Conservation (phyloP, 805 yeast species). For the Ogataea parapolymorpha region DNA sequence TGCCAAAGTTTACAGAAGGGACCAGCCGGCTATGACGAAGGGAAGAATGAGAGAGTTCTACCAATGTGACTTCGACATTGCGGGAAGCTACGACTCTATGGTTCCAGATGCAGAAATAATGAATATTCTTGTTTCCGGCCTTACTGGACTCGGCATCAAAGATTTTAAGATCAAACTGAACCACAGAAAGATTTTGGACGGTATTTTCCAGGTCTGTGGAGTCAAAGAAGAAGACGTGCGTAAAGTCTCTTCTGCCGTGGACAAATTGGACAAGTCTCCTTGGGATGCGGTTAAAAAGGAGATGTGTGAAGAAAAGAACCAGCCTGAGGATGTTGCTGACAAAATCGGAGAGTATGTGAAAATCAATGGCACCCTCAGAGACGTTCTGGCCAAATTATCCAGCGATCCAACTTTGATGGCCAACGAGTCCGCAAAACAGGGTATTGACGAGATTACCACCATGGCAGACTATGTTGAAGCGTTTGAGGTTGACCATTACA, state of each 20-base stretch:
- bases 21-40: slow-evolving; percentile 99
- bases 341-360: slow-evolving; percentile 89
- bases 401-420: slow-evolving; percentile 54
- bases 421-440: slow-evolving; percentile 73
- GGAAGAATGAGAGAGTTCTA: slow-evolving; percentile 99
- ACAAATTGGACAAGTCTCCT: slow-evolving; percentile 90
- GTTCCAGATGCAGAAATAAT: slow-evolving; percentile 93
- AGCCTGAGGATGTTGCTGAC: slow-evolving; percentile 89
- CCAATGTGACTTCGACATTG: slow-evolving; percentile 97
- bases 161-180: slow-evolving; percentile 91
- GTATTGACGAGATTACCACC: slow-evolving; percentile 74
- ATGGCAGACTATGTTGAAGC: slow-evolving; percentile 80
- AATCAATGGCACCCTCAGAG: slow-evolving; percentile 71
- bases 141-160: slow-evolving; percentile 74
- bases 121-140: slow-evolving; percentile 79
- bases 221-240: slow-evolving; percentile 92
- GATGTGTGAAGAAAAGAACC: slow-evolving; percentile 88
- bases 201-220: slow-evolving; percentile 93
- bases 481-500: slow-evolving; percentile 61
- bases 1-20: slow-evolving; percentile 98
- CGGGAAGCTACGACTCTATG: slow-evolving; percentile 91
- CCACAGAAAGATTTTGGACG: slow-evolving; percentile 94
- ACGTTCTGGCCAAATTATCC: slow-evolving; percentile 53
- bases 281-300: slow-evolving; percentile 94
- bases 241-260: slow-evolving; percentile 91